Conservation (phyloP, 768 basidiomycete species). For the Floccularia luteovirens region DNA sequence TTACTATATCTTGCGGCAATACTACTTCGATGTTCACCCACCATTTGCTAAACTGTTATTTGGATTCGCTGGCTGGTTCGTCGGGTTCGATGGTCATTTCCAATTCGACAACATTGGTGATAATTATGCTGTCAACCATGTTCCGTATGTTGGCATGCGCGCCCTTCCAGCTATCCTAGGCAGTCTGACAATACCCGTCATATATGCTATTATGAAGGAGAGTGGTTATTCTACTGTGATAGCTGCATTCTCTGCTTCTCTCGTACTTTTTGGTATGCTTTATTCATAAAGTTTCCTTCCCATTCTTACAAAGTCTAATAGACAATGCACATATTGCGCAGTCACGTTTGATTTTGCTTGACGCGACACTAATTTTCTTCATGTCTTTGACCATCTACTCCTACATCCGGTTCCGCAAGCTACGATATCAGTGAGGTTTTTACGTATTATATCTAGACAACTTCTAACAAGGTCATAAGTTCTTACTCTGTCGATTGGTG, state of each 20-base stretch:
- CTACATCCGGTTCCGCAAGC: conserved; percentile 91
- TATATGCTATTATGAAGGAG: conserved; percentile 98
- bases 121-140: conserved; percentile 77
- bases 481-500: conserved; percentile 92
- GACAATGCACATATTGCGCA: conserved; percentile 96
- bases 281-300: not conserved
- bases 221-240: conserved; percentile 91
- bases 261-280: conserved; percentile 81
- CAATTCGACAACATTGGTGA: conserved; percentile 95
- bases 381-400: conserved; percentile 89
- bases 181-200: conserved; percentile 82
- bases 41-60: conserved; percentile 95
- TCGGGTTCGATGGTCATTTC: conserved; percentile 93
- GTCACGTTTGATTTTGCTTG: conserved; percentile 93
- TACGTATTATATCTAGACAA: not conserved
- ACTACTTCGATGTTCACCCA: conserved; percentile 99
- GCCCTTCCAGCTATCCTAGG: conserved; percentile 89
- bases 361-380: conserved; percentile 92
- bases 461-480: conserved; percentile 28
- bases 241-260: conserved; percentile 79
- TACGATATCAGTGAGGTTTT: conserved; percentile 69
- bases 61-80: conserved; percentile 92
- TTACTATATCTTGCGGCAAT: conserved; percentile 87
- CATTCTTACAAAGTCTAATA: conserved; percentile 17
- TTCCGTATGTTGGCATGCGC: conserved; percentile 92